These are phyloP conservation scores for Chrysopogon serrulatus DNA, from an alignment of 176 grass and related monocot genomes.

Conservation along the genomic window DNA sequence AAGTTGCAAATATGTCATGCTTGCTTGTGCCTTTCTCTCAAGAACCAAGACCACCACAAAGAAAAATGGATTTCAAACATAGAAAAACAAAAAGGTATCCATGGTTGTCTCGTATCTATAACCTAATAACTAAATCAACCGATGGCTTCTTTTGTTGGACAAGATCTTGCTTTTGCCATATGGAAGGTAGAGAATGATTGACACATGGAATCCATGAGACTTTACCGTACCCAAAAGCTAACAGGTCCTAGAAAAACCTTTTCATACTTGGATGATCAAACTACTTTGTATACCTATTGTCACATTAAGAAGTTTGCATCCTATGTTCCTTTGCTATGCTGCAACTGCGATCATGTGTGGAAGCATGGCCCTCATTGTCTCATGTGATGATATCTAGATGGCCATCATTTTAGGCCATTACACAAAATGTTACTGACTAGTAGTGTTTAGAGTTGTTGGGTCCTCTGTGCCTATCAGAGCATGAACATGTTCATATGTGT, in stretches of 20 bases:
- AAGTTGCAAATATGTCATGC: neutral
- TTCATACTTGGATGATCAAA: neutral
- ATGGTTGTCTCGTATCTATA: neutral
- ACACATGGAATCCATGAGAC: constrained; percentile 38
- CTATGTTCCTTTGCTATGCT: neutral
- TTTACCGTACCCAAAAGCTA: neutral
- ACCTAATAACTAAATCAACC: neutral
- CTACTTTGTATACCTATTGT: neutral
- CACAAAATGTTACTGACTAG: neutral
- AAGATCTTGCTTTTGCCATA: constrained; percentile 9
- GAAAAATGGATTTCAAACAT: neutral
- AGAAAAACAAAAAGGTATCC: neutral
- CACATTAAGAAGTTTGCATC: constrained; percentile 2
- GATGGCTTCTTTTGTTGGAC: neutral
- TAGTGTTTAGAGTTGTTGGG: neutral
- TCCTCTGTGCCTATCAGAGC: neutral
- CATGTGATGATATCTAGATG: neutral
- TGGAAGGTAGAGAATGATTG: constrained; percentile 11
- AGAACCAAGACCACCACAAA: neutral
- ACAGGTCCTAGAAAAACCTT: neutral
- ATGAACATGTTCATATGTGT: neutral
- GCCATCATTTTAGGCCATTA: neutral
- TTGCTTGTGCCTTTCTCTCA: neutral
- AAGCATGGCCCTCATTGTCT: neutral
- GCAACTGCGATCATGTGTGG: neutral